Evolutionary conservation across 164 flowering plant species (phyloP).

Genomic region (Liquidambar formosana): DNA sequence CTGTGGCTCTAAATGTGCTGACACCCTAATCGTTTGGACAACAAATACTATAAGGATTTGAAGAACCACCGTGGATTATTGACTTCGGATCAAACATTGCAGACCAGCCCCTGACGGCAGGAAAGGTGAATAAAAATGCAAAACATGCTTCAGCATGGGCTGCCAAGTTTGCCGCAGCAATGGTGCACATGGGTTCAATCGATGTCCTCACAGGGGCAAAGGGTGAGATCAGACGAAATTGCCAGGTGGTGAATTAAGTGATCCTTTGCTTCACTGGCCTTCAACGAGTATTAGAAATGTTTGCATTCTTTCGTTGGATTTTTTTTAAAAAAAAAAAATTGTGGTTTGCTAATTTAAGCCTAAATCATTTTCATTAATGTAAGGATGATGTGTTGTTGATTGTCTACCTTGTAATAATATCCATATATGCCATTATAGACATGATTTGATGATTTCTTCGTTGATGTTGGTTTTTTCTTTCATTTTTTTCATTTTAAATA

Average conservation of each 20-base stretch:
- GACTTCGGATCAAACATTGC: constrained; percentile 29
- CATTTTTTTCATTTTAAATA: too few species aligned
- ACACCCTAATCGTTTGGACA: constrained; percentile 39
- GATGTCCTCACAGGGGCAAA: constrained; percentile 30
- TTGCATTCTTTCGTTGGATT: too few species aligned
- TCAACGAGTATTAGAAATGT: too few species aligned
- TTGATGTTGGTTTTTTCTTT: too few species aligned
- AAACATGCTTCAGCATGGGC: constrained; percentile 19
- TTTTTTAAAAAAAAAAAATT: too few species aligned
- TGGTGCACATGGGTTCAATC: constrained; percentile 39
- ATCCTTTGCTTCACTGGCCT: too few species aligned
- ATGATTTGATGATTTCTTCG: too few species aligned
- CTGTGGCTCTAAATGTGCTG: constrained; percentile 13
- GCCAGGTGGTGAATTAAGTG: constrained; percentile 25
- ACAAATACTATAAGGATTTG: constrained; percentile 25
- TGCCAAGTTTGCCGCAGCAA: constrained; percentile 30
- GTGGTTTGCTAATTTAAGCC: too few species aligned
- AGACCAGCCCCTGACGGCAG: constrained; percentile 10
- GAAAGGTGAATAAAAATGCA: constrained; percentile 25
- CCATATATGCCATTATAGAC: too few species aligned
- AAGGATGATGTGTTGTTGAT: too few species aligned
- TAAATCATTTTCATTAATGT: too few species aligned
- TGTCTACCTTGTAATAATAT: too few species aligned
- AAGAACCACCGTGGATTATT: constrained; percentile 20
- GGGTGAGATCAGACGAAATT: constrained; percentile 35